A percentile compares a stretch with the other conserved stretches of the same genome.
These are phyloP conservation scores for Cajanus cajan DNA, from an alignment of 306 rosid genomes.

Conservation along the genomic window DNA sequence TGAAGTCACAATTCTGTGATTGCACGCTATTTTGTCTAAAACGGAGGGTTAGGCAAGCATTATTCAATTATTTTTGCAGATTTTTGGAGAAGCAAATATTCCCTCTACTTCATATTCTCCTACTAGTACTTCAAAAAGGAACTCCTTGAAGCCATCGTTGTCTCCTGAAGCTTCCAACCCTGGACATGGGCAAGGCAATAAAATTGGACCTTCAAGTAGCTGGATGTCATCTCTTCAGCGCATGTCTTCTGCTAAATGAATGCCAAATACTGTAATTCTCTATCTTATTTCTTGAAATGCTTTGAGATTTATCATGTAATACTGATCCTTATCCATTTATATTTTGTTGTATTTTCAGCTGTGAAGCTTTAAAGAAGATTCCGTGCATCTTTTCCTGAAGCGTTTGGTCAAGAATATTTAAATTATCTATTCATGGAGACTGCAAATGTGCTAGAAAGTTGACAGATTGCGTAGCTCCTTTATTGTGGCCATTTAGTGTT, in stretches of 20 bases:
- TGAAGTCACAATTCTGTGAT: background rate
- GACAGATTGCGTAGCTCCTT: constrained; percentile 47
- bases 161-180: constrained; percentile 62
- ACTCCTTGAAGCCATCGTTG: constrained; percentile 53
- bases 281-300: constrained; percentile 4
- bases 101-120: constrained; percentile 63
- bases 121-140: constrained; percentile 65
- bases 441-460: constrained; percentile 39
- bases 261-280: constrained; percentile 49
- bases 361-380: constrained; percentile 35
- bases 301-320: background rate
- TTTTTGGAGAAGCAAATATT: constrained; percentile 52
- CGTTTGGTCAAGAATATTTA: constrained; percentile 41
- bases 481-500: constrained; percentile 49
- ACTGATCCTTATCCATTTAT: constrained; percentile 28
- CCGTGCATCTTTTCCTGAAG: constrained; percentile 35
- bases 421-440: constrained; percentile 40
- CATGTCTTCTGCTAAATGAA: constrained; percentile 80
- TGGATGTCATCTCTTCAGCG: constrained; percentile 88
- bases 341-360: constrained; percentile 47
- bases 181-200: constrained; percentile 58
- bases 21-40: constrained; percentile 12
- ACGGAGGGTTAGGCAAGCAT: constrained; percentile 9
- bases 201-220: constrained; percentile 81
- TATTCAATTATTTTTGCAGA: constrained; percentile 42